These are phyloP conservation scores for Lactifluus echinatus DNA, from an alignment of 768 basidiomycete genomes.

Conservation along the genomic window DNA sequence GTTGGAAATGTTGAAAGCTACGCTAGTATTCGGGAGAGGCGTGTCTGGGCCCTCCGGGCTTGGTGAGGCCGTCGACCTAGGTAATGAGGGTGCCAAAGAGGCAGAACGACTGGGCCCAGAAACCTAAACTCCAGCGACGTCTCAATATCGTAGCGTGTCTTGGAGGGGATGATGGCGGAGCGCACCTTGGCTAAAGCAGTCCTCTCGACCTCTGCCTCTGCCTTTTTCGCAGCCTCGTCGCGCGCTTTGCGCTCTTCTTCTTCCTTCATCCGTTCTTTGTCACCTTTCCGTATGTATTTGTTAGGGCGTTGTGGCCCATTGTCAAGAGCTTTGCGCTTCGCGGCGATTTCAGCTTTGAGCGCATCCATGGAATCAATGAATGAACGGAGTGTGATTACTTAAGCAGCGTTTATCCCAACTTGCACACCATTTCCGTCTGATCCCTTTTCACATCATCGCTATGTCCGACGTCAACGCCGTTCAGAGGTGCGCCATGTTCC, in stretches of 20 bases:
- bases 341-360: slow-evolving; percentile 80
- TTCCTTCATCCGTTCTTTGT: slow-evolving; percentile 41
- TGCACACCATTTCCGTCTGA: slow-evolving; percentile 26
- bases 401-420: slow-evolving; percentile 2
- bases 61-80: slow-evolving; percentile 28
- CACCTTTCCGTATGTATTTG: slow-evolving; percentile 89
- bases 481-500: slow-evolving; percentile 38
- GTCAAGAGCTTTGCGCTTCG: slow-evolving; percentile 73
- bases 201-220: slow-evolving; percentile 11
- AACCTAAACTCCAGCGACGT: slow-evolving; percentile 20
- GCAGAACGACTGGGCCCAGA: slow-evolving; percentile 5
- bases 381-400: slow-evolving; percentile 1
- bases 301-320: slow-evolving; percentile 47
- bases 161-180: slow-evolving; percentile 20
- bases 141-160: slow-evolving; percentile 2
- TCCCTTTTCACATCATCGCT: slow-evolving; percentile 25
- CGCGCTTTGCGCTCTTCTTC: slow-evolving; percentile 18
- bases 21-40: slow-evolving; percentile 27
- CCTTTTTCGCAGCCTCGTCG: slow-evolving; percentile 17
- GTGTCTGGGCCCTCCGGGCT: slow-evolving; percentile 33
- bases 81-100: slow-evolving; percentile 22
- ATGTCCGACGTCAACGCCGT: slow-evolving; percentile 52
- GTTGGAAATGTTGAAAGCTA: slow-evolving; percentile 79
- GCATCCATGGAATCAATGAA: slow-evolving; percentile 61
- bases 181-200: slow-evolving; percentile 25